Conservation (phyloP, 768 basidiomycete species). For the Lactarius indigo region DNA sequence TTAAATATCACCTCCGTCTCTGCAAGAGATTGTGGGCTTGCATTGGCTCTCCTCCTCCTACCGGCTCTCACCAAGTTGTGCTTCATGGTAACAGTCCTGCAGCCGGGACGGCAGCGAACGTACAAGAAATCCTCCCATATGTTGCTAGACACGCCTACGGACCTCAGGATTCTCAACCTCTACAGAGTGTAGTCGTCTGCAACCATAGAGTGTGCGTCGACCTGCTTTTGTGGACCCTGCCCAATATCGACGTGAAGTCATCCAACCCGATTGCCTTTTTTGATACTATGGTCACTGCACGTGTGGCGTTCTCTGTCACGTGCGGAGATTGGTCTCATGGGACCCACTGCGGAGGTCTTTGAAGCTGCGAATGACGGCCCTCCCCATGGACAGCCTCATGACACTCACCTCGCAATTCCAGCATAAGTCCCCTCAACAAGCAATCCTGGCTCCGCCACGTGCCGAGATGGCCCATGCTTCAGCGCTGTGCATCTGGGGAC, state of each 20-base stretch:
- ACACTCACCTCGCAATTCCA: no score
- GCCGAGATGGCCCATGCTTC: no score
- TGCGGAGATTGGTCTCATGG: no score
- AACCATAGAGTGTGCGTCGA: not conserved
- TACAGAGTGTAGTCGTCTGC: not conserved
- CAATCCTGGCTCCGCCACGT: no score
- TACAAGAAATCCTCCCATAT: not conserved
- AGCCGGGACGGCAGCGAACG: not conserved
- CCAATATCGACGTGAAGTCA: not conserved
- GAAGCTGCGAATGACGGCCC: no score
- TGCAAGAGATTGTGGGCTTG: no score
- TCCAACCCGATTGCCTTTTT: not conserved
- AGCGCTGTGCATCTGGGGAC: no score
- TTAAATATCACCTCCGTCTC: no score
- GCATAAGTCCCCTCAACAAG: no score
- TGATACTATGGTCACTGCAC: not conserved
- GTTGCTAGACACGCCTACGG: not conserved
- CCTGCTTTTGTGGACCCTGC: not conserved
- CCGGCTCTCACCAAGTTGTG: not conserved
- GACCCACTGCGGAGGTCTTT: no score
- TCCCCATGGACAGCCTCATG: no score
- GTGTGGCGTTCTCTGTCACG: not conserved
- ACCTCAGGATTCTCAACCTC: not conserved
- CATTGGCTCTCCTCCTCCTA: not conserved
- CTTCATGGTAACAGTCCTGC: not conserved